Base-by-base conservation (phyloP, 768 basidiomycete genomes). In the Lactarius pseudohatsudake region DNA sequence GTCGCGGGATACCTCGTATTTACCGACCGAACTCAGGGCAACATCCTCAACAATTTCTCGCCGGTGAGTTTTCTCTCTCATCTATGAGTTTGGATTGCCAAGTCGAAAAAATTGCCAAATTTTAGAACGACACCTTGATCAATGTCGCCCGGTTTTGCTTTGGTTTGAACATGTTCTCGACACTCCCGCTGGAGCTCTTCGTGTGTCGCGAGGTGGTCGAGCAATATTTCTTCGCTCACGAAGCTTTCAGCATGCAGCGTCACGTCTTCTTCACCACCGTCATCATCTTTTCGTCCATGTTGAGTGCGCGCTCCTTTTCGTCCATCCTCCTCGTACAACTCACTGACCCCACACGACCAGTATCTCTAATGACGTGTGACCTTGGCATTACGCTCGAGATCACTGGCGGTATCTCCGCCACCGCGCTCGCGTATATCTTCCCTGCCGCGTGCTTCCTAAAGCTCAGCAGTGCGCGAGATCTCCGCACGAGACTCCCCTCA, bases 331-430 rank as follows among this genome's bases (percentile, higher is more conserved):
- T 26, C 26, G 34, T 28, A 54, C 18, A 41, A 41, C 26, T 26
- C n/a, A 22, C 58, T 62, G 53, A 57, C 26, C 18, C 11, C n/a
- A 13, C 34, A 60, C 60, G 59, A 61, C 16, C 74, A 96, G 95
- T 97, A 66, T 86, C 96, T 5, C 82, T 98, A 62, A 82, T 95
- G 64, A 98, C 96, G 1, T 97, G 95, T 74, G 96, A 99, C 76
- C 84, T 99, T 16, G 97, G 97, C n/a, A 90, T 98, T 55, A 97
- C 96, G 79, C 88, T 99, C 45, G 97, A 99, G 79, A 91, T 99
- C 54, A 96, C 95, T 0, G 97, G 97, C n/a, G 96, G 96, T n/a
- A 84, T 92, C 13, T 92, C 92, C 16, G 92, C 92, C 6, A 94
- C 94, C 0, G 87, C 94, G 0, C 84, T 98, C 11, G 96, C 96